Conservation (phyloP, 2,329 filamentous ascomycete species). For the Cyphellophora attinorum region DNA sequence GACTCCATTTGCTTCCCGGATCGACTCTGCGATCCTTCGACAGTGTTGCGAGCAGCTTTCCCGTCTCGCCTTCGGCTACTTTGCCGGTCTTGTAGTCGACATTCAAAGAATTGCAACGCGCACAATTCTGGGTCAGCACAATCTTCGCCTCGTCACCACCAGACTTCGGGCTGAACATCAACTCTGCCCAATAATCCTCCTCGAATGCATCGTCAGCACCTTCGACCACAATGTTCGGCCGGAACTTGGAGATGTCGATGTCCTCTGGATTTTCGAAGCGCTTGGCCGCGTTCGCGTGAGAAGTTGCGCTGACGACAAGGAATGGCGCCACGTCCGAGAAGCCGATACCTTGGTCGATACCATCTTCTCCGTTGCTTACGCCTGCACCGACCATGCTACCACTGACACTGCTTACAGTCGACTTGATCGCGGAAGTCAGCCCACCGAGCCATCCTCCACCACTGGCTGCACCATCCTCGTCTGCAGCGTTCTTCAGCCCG, state of each 20-base stretch:
- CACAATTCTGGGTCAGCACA: conserved; percentile 59
- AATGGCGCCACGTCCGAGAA: conserved; percentile 71
- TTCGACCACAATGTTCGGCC: conserved; percentile 62
- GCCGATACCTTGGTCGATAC: conserved; percentile 44
- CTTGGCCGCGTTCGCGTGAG: conserved; percentile 43
- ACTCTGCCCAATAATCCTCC: conserved; percentile 64
- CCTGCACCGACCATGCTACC: conserved; percentile 4
- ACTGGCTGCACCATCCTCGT: conserved; percentile 1
- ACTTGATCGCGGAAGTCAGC: conserved; percentile 9
- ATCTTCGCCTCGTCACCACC: conserved; percentile 27
- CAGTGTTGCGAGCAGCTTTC: conserved; percentile 59
- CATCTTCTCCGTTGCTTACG: conserved; percentile 8
- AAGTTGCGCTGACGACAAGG: conserved; percentile 61
- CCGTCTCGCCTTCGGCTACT: conserved; percentile 45
- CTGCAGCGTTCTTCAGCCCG: not conserved
- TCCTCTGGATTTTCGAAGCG: conserved; percentile 41
- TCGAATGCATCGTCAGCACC: conserved; percentile 50
- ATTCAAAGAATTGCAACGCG: conserved; percentile 59
- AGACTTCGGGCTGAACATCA: conserved; percentile 41
- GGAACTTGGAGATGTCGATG: conserved; percentile 60
- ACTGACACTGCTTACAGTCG: conserved; percentile 1
- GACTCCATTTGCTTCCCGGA: conserved; percentile 54
- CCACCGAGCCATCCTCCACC: conserved; percentile 12
- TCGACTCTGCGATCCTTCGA: conserved; percentile 64
- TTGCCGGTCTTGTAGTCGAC: conserved; percentile 61